Percentiles rank a stretch among this genome's conserved stretches.
phyloP scores from a whole-genome alignment of 2,329 filamentous ascomycete genomes.

The Helotiales sp. region DNA sequence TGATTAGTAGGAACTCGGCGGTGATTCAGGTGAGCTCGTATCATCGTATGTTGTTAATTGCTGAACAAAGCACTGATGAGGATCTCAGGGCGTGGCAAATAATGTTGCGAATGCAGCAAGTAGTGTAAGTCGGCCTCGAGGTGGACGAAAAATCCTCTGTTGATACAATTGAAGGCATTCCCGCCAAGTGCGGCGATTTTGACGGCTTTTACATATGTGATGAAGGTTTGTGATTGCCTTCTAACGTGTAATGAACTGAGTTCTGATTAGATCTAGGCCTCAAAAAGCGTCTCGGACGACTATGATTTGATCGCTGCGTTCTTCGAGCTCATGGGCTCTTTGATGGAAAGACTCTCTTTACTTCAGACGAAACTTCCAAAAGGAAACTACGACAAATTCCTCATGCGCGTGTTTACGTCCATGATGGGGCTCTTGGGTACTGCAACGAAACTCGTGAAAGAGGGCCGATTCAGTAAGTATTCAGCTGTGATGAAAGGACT shows the following conservation, averaged over 20 bases:
- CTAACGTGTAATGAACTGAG: background rate
- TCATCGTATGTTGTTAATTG: no score
- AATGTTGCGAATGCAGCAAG: slow-evolving; percentile 9
- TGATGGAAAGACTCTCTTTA: slow-evolving; percentile 38
- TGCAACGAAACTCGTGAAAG: slow-evolving; percentile 37
- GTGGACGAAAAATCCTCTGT: no score
- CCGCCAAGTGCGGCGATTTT: slow-evolving; percentile 7
- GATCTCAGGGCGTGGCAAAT: background rate
- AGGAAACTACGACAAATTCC: slow-evolving; percentile 33
- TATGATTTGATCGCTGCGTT: slow-evolving; percentile 42
- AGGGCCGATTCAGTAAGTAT: background rate
- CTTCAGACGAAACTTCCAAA: slow-evolving; percentile 36
- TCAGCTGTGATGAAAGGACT: background rate
- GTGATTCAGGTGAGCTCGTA: no score
- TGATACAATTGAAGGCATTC: background rate
- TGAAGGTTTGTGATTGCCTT: background rate
- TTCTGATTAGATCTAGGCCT: background rate
- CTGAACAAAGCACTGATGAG: no score
- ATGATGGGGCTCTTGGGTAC: slow-evolving; percentile 37
- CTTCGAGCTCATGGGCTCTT: slow-evolving; percentile 41
- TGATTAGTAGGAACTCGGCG: slow-evolving; percentile 6
- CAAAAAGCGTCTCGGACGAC: slow-evolving; percentile 37
- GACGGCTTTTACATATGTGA: slow-evolving; percentile 5
- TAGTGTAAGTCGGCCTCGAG: background rate
- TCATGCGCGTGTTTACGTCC: slow-evolving; percentile 40